These are phyloP conservation scores for Plasmodium gallinaceum DNA, from an alignment of 169 alveolate genomes.

Conservation along the genomic window DNA sequence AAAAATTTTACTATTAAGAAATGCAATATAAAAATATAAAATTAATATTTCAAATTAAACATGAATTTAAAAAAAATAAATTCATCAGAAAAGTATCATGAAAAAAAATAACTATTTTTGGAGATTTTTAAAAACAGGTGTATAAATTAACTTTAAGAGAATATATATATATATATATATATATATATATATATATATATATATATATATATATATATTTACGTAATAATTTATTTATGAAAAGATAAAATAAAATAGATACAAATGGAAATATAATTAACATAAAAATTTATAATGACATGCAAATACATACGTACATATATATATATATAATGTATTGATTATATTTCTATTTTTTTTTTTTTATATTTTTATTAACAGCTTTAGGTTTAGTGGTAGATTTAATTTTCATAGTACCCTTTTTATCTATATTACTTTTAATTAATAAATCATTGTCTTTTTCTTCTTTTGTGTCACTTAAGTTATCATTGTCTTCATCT, in stretches of 20 bases:
- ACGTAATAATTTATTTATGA: neutral
- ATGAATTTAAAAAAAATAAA: no score
- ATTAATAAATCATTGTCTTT: constrained; percentile 55
- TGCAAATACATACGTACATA: neutral
- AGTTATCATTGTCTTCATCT: constrained; percentile 61
- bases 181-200: neutral
- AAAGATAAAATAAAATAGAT: neutral
- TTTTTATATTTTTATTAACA: neutral
- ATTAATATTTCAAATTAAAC: no score
- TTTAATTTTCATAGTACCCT: constrained; percentile 21
- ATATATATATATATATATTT: neutral
- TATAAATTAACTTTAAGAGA: neutral
- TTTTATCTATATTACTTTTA: constrained; percentile 32
- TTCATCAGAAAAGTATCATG: no score
- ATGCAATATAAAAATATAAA: no score
- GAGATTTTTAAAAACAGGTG: no score
- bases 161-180: neutral
- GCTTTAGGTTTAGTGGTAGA: constrained; percentile 31
- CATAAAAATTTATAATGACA: neutral
- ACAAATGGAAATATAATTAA: neutral
- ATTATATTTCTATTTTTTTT: constrained; percentile 1
- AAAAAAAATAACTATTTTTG: no score
- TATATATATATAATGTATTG: neutral
- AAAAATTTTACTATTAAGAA: no score
- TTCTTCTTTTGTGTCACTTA: constrained; percentile 70